Base-by-base conservation (phyloP, 495 filamentous ascomycete species). In the Aspergillus sclerotioniger region DNA sequence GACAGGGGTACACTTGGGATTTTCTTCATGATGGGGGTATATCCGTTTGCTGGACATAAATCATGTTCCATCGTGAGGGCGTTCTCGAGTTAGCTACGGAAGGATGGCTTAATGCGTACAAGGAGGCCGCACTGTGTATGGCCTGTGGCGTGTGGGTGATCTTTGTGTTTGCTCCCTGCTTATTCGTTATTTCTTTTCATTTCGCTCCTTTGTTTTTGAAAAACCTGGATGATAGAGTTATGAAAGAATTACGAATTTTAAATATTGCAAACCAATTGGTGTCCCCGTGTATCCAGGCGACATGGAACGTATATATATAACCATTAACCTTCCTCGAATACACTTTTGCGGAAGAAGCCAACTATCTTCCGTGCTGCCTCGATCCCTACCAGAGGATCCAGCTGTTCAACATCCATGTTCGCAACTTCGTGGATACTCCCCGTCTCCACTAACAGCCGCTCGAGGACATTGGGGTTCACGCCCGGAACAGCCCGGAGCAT, bases 401-500 rank as follows among this genome's bases (percentile, higher is more conserved):
- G 68, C 58, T 93, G 88, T 28, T 84, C 84, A 50, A 87, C 80
- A 41, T 77, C 80, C 84, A 96, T 89, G 76, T 98, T 98, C 16
- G 90, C 91, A 60, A 98, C 78, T 60, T 93, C 91, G 35, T 76
- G 77, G 49, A 98, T 79, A 74, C 86, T 95, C 44, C 86, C 87
- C 54, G 87, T 84, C 66, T 91, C 84, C 9, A 90, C 60, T 21
- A 87, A 84, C 35, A 98, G 59, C 52, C 82, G 82, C 60, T 82
- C 81, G 19, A 92, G 73, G 56, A 88, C 91, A 68, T 89, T 87
- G 0, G 83, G 83, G 46, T 84, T 93, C n/a, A 98, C 83, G 0
- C 95, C 94, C 0, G 94, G 95, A 3, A 98, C 85, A 6, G 82
- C 80, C 9, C 88, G 77, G 56, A 98, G 70, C 90, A 98, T 96